These are phyloP conservation scores for Macrocystidia cucumis DNA, from an alignment of 1,284 basidiomycete genomes.

Conservation along the genomic window DNA sequence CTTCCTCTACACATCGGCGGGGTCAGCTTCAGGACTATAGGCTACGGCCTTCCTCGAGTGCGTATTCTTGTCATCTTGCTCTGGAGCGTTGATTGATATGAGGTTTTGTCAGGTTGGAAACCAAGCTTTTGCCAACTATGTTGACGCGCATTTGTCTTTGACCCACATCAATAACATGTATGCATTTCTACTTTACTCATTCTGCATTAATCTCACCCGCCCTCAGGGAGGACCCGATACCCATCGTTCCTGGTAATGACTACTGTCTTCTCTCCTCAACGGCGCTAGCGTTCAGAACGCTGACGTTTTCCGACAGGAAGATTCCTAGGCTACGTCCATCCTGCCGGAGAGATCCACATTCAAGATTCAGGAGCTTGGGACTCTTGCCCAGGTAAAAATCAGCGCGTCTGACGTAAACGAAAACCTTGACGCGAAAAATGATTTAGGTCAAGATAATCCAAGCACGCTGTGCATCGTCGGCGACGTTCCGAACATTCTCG, in stretches of 20 bases:
- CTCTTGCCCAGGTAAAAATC: conserved; percentile 20
- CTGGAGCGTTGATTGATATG: neutral
- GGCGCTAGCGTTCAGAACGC: neutral
- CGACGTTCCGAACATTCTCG: conserved; percentile 24
- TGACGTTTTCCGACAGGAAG: conserved; percentile 12
- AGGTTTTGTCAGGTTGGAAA: conserved; percentile 40
- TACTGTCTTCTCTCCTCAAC: neutral
- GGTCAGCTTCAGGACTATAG: conserved; percentile 18
- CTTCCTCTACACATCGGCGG: conserved; percentile 17
- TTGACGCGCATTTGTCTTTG: conserved; percentile 32
- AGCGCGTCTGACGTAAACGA: neutral
- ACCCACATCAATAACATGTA: conserved; percentile 39
- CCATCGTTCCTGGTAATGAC: conserved; percentile 27
- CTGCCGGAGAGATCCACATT: conserved; percentile 52
- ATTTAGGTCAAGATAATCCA: conserved; percentile 22
- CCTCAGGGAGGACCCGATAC: conserved; percentile 25
- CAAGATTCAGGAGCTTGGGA: conserved; percentile 34
- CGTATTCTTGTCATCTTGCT: conserved; percentile 4
- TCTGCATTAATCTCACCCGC: conserved; percentile 9
- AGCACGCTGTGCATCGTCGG: conserved; percentile 21
- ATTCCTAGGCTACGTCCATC: conserved; percentile 43
- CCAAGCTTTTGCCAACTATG: conserved; percentile 43
- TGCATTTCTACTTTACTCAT: conserved; percentile 9
- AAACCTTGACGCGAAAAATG: neutral
- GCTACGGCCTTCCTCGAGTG: conserved; percentile 47